Conservation (phyloP, 2,329 filamentous ascomycete species). For the Metarhizium sp. region DNA sequence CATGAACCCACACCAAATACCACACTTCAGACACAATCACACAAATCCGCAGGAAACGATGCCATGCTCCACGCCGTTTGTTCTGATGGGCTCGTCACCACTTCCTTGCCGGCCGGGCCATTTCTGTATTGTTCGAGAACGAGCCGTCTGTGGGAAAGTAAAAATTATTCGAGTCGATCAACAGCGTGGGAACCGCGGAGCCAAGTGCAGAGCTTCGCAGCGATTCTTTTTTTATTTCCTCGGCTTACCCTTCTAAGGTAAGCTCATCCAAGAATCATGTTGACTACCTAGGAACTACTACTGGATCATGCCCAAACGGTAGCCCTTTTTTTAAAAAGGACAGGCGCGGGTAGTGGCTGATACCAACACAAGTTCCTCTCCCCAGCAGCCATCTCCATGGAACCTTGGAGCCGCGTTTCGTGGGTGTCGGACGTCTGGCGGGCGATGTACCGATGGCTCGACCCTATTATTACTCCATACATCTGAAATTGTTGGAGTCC, state of each 20-base stretch:
- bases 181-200: background rate
- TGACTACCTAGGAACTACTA: no score
- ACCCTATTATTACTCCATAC: no score
- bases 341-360: no score
- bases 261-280: background rate
- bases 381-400: no score
- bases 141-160: background rate
- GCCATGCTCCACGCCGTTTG: background rate
- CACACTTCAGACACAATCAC: background rate
- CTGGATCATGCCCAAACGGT: no score
- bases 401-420: no score
- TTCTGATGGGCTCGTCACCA: background rate
- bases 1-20: background rate
- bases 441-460: background rate
- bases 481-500: background rate
- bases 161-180: background rate
- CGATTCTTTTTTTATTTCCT: background rate
- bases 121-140: constrained; percentile 1
- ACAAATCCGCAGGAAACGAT: background rate
- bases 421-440: background rate
- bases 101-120: background rate
- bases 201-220: no score
- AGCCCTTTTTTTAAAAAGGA: no score
- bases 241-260: no score
- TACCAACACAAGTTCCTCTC: no score